Base-by-base conservation (phyloP, 306 rosid species). In the Amphicarpaea edgeworthii region DNA sequence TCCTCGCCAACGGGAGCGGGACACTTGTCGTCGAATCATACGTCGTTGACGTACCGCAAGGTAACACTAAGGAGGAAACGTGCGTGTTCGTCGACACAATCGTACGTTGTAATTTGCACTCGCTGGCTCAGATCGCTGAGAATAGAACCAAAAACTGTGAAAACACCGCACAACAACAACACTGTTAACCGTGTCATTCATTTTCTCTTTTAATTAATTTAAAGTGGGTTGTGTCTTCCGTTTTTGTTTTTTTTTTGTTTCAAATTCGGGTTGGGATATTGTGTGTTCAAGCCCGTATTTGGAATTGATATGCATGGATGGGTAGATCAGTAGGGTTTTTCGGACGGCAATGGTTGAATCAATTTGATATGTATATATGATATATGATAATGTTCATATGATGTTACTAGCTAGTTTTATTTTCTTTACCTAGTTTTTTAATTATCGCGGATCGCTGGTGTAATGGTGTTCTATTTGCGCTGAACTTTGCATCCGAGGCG, bases 21-120 rank as follows among this genome's bases (percentile, higher is more conserved):
- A 86, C 92, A 26, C 75, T 77, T 51, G 88, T 86, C 28, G 26
- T 86, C 37, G 92, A 88, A 28, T 88, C 92, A 16, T 88, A 84
- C 73, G 88, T 82, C n/a, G 92, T 88, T 53, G 92, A 88, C 23
- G 67, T 83, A 2, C 92, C 92, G 64, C 85, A 70, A 24, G 90
- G 88, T 11, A 88, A 88, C 72, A 88, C 92, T 12, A 84, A 77
- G 45, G 92, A 88, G 17, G 92, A 88, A 17, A 88, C 92, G 2
- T 84, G 88, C 58, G 84, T 71, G 58, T 88, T 88, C 55, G 90
- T 82, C 3, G 85, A 86, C 53, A 86, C 92, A 0, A 88, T 88
- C 54, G 88, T 88, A 1, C 87, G 92, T 55, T 88, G 92, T 65
- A 88, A 88, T 72, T 77, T 88, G 62, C 88, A 84, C 42, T 88